A percentile compares a stretch with the other conserved stretches of the same genome.
Evolutionary conservation across 306 rosid genomes (phyloP).

Genomic region (Begonia peltatifolia): DNA sequence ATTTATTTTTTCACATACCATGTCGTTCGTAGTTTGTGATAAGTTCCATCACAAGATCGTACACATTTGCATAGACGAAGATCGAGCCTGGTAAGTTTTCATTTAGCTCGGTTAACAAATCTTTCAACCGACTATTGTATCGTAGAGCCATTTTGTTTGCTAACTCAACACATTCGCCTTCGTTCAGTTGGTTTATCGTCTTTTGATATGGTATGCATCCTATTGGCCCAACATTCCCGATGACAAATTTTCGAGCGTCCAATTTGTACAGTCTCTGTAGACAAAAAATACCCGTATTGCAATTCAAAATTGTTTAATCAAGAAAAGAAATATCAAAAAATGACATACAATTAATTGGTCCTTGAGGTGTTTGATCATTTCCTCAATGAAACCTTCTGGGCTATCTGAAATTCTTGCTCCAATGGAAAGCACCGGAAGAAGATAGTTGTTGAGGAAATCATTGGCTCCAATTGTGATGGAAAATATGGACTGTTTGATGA

Average conservation of each 20-base stretch:
- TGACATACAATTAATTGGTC: not conserved
- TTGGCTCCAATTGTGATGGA: not conserved
- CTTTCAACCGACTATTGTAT: not conserved
- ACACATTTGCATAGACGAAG: not conserved
- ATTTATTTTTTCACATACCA: too few species aligned
- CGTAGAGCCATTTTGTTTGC: not conserved
- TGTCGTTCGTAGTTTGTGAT: not conserved
- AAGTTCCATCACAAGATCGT: not conserved
- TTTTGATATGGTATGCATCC: not conserved
- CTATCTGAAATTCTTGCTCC: too few species aligned
- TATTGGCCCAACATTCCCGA: not conserved
- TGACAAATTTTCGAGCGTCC: not conserved
- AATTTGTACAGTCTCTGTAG: not conserved
- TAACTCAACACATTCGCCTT: not conserved
- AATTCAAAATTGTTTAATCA: too few species aligned
- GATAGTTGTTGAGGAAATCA: not conserved
- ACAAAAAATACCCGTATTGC: too few species aligned
- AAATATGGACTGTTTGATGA: not conserved
- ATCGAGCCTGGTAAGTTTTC: not conserved
- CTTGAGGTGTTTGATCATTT: not conserved
- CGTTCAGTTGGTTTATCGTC: not conserved
- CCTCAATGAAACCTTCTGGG: not conserved
- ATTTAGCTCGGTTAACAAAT: not conserved
- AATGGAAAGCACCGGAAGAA: not conserved
- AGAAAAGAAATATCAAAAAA: too few species aligned